phyloP scores from a whole-genome alignment of 2,329 filamentous ascomycete genomes.

The Penicillium sp. region DNA sequence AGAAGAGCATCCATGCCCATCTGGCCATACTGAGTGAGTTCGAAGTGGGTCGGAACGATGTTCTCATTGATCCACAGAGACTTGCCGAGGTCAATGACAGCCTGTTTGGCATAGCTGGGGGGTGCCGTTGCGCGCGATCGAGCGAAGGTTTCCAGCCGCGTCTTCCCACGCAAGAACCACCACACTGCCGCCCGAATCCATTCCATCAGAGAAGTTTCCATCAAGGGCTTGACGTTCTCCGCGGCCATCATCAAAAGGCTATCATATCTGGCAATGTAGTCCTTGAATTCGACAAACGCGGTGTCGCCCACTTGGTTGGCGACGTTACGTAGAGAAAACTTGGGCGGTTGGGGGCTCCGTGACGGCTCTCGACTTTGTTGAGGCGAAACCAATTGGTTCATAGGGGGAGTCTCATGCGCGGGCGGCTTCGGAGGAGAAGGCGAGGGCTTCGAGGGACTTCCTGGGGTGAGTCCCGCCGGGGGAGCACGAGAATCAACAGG shows the following conservation, averaged over 20 bases:
- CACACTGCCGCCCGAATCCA: conserved; percentile 76
- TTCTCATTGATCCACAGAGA: conserved; percentile 73
- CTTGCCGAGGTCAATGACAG: conserved; percentile 84
- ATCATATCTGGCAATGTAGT: conserved; percentile 72
- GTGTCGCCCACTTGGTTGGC: conserved; percentile 61
- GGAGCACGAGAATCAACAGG: conserved; percentile 29
- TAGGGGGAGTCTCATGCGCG: conserved; percentile 7
- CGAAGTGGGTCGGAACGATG: conserved; percentile 45
- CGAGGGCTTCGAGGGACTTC: conserved; percentile 21
- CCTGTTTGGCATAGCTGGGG: conserved; percentile 64
- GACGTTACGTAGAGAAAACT: conserved; percentile 40
- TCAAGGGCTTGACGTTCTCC: conserved; percentile 70
- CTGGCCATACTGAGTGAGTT: conserved; percentile 44
- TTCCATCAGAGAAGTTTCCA: conserved; percentile 65
- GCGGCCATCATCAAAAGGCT: conserved; percentile 78
- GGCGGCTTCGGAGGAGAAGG: conserved; percentile 14
- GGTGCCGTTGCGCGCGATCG: conserved; percentile 59
- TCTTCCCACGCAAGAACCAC: conserved; percentile 88
- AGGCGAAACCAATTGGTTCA: conserved; percentile 16
- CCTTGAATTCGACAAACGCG: conserved; percentile 71
- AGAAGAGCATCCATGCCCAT: conserved; percentile 45
- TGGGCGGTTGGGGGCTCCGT: conserved; percentile 31
- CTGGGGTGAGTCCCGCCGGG: conserved; percentile 29
- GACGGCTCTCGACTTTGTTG: conserved; percentile 20
- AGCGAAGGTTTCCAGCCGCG: conserved; percentile 73